A percentile compares a stretch with the other conserved stretches of the same genome.
These are phyloP conservation scores for Rhynchospora tenuis DNA, from an alignment of 176 grass and related monocot species.

Conservation along the genomic window DNA sequence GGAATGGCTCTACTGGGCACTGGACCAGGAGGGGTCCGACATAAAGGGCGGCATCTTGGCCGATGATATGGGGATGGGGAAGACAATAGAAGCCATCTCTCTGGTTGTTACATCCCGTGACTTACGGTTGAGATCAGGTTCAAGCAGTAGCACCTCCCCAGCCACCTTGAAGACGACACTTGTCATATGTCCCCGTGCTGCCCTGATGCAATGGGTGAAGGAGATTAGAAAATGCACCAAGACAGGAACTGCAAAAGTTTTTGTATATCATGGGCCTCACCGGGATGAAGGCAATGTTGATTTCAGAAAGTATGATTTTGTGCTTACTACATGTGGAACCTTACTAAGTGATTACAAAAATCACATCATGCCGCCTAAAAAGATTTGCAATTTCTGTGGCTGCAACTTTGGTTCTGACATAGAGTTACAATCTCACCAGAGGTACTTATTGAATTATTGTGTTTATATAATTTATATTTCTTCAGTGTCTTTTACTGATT, in stretches of 20 bases:
- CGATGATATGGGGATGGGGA: conserved; percentile 93
- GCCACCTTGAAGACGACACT: conserved; percentile 27
- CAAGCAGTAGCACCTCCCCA: neutral
- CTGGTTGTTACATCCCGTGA: conserved; percentile 56
- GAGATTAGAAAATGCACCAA: conserved; percentile 47
- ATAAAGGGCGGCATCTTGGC: conserved; percentile 63
- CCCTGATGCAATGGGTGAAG: conserved; percentile 66
- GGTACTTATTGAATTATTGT: too few relatives aligned
- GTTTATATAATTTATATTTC: too few relatives aligned
- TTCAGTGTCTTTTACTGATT: too few relatives aligned
- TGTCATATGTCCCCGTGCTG: conserved; percentile 65
- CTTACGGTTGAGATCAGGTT: neutral
- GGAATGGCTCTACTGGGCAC: conserved; percentile 75
- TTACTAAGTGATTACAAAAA: conserved; percentile 58
- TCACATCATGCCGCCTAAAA: conserved; percentile 61
- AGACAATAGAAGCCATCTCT: conserved; percentile 87
- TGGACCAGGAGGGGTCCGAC: conserved; percentile 52
- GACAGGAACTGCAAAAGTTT: conserved; percentile 34
- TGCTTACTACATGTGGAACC: conserved; percentile 73
- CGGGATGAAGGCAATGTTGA: neutral
- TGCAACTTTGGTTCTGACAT: too few relatives aligned
- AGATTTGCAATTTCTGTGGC: neutral
- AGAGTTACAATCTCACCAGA: too few relatives aligned
- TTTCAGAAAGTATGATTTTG: conserved; percentile 59
- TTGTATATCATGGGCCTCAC: conserved; percentile 46